These are phyloP conservation scores for Phytopythium vexans DNA, from an alignment of 352 stramenopile species.

Conservation along the genomic window DNA sequence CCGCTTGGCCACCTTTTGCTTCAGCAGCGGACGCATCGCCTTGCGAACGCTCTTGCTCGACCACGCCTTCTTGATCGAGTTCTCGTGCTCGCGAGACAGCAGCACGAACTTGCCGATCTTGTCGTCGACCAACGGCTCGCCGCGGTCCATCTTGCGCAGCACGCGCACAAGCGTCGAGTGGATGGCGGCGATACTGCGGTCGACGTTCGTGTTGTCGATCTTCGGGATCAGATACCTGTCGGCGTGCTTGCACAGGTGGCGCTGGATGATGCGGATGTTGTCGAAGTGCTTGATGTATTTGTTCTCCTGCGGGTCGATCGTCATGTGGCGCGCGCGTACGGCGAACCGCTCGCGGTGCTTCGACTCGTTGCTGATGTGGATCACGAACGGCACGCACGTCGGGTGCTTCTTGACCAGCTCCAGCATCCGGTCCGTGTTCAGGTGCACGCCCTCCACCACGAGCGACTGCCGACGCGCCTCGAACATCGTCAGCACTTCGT, in stretches of 20 bases:
- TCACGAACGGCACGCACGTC: constrained; percentile 84
- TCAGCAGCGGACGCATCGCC: constrained; percentile 81
- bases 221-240: constrained; percentile 86
- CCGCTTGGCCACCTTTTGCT: constrained; percentile 84
- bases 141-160: constrained; percentile 72
- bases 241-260: constrained; percentile 80
- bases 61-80: constrained; percentile 86
- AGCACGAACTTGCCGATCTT: constrained; percentile 84
- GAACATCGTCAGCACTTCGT: constrained; percentile 84
- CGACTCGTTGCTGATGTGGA: constrained; percentile 89
- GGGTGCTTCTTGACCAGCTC: constrained; percentile 77
- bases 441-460: constrained; percentile 83
- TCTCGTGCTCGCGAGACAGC: constrained; percentile 83
- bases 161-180: constrained; percentile 83
- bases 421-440: constrained; percentile 82
- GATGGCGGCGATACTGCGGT: constrained; percentile 82
- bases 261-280: constrained; percentile 89
- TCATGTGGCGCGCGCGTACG: constrained; percentile 85
- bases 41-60: constrained; percentile 85
- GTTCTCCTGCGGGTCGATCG: constrained; percentile 85
- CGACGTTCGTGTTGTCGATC: constrained; percentile 89
- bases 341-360: constrained; percentile 86
- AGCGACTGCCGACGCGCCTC: constrained; percentile 76
- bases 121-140: constrained; percentile 68
- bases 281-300: constrained; percentile 92